A percentile compares a stretch with the other conserved stretches of the same genome.
Evolutionary conservation across 257 asterid species (phyloP).

Genomic region (Cinchona pubescens): DNA sequence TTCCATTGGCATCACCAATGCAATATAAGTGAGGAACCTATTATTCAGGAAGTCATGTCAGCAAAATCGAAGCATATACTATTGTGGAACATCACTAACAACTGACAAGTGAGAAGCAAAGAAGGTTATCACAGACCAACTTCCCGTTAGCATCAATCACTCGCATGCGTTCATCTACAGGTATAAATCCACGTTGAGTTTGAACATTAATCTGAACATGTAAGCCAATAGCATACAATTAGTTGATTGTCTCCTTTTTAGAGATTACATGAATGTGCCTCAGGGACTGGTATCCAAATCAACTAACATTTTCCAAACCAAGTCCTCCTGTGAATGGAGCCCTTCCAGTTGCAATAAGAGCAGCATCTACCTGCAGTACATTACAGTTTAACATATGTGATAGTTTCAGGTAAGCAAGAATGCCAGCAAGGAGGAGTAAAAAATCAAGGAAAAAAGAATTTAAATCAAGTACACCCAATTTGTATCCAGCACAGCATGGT

Average conservation of each 20-base stretch:
- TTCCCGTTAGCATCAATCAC: slow-evolving; percentile 83
- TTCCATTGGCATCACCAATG: slow-evolving; percentile 99
- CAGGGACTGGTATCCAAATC: slow-evolving; percentile 13
- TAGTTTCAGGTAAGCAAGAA: background rate
- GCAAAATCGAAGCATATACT: slow-evolving; percentile 14
- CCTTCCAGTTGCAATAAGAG: slow-evolving; percentile 97
- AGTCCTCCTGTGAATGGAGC: slow-evolving; percentile 95
- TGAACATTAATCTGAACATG: slow-evolving; percentile 67
- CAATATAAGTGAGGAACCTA: slow-evolving; percentile 97
- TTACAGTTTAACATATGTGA: background rate
- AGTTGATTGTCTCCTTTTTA: slow-evolving; percentile 3
- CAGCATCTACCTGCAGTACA: slow-evolving; percentile 84
- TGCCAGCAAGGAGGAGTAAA: background rate
- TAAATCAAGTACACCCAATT: background rate
- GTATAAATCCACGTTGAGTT: slow-evolving; percentile 91
- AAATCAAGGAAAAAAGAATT: background rate
- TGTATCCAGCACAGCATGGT: background rate
- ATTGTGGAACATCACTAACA: background rate
- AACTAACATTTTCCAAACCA: slow-evolving; percentile 90
- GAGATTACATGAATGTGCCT: background rate
- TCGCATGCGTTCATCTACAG: slow-evolving; percentile 93
- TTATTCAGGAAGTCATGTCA: slow-evolving; percentile 14
- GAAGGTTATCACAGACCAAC: slow-evolving; percentile 49
- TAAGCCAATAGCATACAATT: slow-evolving; percentile 19
- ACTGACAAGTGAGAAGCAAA: background rate